Evolutionary conservation across 305 asterid species (phyloP), one percentile per base, ranked within the genome.

Genomic region (Plantago rigida): DNA sequence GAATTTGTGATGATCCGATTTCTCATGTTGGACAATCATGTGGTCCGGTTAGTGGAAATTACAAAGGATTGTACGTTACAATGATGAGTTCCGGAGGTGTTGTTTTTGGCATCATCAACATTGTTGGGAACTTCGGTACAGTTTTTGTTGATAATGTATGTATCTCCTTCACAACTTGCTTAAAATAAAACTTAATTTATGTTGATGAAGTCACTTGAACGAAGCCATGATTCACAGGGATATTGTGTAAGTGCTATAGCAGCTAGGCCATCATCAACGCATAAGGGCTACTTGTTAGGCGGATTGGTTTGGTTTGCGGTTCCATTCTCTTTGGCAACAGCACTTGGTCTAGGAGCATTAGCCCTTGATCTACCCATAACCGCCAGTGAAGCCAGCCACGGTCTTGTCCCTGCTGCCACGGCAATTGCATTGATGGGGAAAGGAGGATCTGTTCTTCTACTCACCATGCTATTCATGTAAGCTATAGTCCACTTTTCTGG

Each of bases 221-320:
- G 36, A 10, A 39, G 19, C 19, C 29, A 13, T 9, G 13, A 64
- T 44, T 28, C 52, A 13, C 62, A 89, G 95, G 94, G 95, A n/a
- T 89, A 87, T 60, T 85, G 97, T 95, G 86, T 85, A 36, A 89
- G 95, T 56, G 97, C 97, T 11, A 87, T 87, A 63, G 97, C 97
- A 42, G 97, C 95, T 28, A 87, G 95, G 50, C 95, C 97, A 58
- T 87, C 97, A 57, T 89, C 97, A 41, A 89, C 97, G 31, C 95
- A 89, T 64, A 87, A 83, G 80, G 97, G 95, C 2, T 89, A 89
- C 70, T 77, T 89, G 58, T 62, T 89, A 67, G 94, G 97, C n/a
- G 97, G 97, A 55, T 47, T 89, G 48, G 95, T 89, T 4, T 89
- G 95, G 95, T 89, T 89, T 78, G 94, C 97, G 2, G 97, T 89